These are phyloP conservation scores for Cyclotella sp. DNA, from an alignment of 108 stramenopile species.

Conservation along the genomic window DNA sequence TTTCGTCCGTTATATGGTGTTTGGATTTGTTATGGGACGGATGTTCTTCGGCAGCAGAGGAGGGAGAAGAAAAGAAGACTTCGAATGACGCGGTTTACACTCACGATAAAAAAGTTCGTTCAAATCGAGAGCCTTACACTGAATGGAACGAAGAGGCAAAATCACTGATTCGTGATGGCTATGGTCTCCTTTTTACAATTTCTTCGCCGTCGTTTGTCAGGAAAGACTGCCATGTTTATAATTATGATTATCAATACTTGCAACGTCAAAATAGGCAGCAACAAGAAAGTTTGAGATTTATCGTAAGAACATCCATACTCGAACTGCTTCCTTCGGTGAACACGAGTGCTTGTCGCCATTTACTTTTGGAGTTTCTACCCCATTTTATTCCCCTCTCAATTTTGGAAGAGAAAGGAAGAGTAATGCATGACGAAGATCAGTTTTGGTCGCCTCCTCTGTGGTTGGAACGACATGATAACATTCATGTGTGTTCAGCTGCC, in stretches of 20 bases:
- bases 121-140: conserved; percentile 15
- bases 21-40: conserved; percentile 32
- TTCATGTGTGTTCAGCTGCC: neutral
- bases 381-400: conserved; percentile 38
- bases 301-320: conserved; percentile 37
- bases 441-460: conserved; percentile 24
- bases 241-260: neutral
- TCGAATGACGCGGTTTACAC: neutral
- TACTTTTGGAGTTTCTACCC: conserved; percentile 38
- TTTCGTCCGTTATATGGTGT: conserved; percentile 28
- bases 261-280: conserved; percentile 1
- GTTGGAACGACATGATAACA: neutral
- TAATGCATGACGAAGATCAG: conserved; percentile 3
- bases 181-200: conserved; percentile 15
- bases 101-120: neutral
- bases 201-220: neutral
- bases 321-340: conserved; percentile 33
- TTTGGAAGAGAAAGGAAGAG: neutral
- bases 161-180: conserved; percentile 35
- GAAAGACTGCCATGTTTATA: too few species aligned
- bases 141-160: conserved; percentile 36
- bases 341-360: conserved; percentile 33
- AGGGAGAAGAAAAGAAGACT: neutral
- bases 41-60: neutral
- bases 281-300: conserved; percentile 17